Base-by-base conservation (phyloP, 495 filamentous ascomycete genomes). In the Pseudoneurospora amorphoporcata region DNA sequence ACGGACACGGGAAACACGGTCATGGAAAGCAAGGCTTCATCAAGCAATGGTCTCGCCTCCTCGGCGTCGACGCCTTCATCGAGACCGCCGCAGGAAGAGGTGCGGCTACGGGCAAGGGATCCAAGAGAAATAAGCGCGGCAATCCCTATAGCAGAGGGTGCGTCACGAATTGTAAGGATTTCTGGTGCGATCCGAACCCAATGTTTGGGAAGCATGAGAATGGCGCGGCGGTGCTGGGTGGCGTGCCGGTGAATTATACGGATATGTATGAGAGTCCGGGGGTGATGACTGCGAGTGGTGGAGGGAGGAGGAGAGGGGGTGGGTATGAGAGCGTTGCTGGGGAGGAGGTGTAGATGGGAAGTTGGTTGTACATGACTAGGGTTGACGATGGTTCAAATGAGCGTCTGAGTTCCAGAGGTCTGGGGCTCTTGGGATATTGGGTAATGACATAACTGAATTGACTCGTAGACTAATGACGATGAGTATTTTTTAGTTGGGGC, bases 31-130 rank as follows among this genome's bases (percentile, higher is more conserved):
- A 88, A 16, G 84, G 92, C 38, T 92, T 90, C 74, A 85, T 94
- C 70, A 83, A 88, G 68, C 90, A 93, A 73, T 96, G 92, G 92
- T 91, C 90, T 70, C 90, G 90, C 42, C 84, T 98, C 4, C 86
- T 99, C 2, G 95, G 95, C 3, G 86, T 99, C 14, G 96, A 98
- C 76, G 92, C 93, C 0, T 97, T 98, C 74, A 90, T 97, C 75
- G 91, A 92, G 73, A 94, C 94, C 2, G 86, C 89, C 9, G 84
- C 89, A 32, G 91, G 90, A 10, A 84, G 89, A 29, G 82, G 82
- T 39, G 87, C 87, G 1, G 83, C 82, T 3, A 84, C 84, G 8
- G 78, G 76, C 53, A 80, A 79, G 53, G 72, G 73, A n/a, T 87
- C 84, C 58, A 84, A 83, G 42, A 83, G 83, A 19, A 83, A 86